A percentile compares a stretch with the other conserved stretches of the same genome.
phyloP scores from a whole-genome alignment of 169 alveolate species.

The Plasmodium berghei region DNA sequence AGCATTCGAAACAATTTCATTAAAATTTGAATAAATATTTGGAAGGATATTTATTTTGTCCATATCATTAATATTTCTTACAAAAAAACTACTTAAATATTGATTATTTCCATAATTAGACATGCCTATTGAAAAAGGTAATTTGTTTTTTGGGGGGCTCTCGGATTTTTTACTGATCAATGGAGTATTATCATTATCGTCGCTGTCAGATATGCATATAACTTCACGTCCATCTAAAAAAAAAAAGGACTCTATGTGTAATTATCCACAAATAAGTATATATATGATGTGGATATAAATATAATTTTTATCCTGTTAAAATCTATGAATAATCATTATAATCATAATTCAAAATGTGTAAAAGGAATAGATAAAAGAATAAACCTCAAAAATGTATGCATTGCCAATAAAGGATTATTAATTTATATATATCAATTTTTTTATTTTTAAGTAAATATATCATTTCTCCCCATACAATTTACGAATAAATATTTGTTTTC shows the following conservation, averaged over 20 bases:
- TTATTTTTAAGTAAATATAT: no score
- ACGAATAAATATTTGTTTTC: no score
- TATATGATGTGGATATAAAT: background rate
- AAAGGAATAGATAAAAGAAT: no score
- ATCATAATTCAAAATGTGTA: no score
- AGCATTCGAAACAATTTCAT: constrained; percentile 44
- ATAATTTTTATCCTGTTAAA: no score
- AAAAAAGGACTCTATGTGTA: background rate
- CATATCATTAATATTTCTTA: constrained; percentile 23
- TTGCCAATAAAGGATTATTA: no score
- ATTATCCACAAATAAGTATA: constrained; percentile 2
- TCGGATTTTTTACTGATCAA: background rate
- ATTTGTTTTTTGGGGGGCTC: constrained; percentile 9
- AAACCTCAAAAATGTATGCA: no score
- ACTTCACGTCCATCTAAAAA: constrained; percentile 47
- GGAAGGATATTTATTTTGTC: constrained; percentile 13
- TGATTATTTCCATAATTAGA: constrained; percentile 6
- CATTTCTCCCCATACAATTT: no score
- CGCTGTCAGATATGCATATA: constrained; percentile 70
- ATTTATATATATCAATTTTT: no score
- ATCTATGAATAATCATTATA: no score
- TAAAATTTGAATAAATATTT: constrained; percentile 18
- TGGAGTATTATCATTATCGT: constrained; percentile 22
- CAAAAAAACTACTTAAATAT: constrained; percentile 19
- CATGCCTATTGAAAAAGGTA: constrained; percentile 14